Base-by-base conservation (phyloP, 129 eudicot genomes). In the Ambrosia artemisiifolia region DNA sequence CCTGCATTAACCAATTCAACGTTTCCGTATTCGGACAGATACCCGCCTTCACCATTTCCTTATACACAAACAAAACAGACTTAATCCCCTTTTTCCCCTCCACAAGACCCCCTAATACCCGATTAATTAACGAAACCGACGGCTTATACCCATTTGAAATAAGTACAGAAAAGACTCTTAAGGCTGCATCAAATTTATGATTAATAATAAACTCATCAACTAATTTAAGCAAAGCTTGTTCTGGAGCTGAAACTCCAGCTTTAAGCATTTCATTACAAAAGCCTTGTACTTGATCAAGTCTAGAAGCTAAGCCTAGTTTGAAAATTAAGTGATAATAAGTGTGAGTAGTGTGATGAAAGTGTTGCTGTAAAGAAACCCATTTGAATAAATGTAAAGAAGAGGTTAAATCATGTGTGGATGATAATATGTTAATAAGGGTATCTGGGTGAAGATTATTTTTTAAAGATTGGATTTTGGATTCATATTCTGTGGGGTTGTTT, bases 11-110 rank as follows among this genome's bases (percentile, higher is more conserved):
- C 54, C 53, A 35, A 75, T 91, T 91, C 81, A 91, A 71, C 7
- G 95, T 88, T 11, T 88, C 92, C 47, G 79, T 68, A 16, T 69
- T 82, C 12, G 96, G 97, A 63, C 65, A 30, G 59, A 74, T 62
- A 48, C 88, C 83, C 8, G 85, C 74, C 74, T 91, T 91, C 83
- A 84, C 95, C 92, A 91, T 88, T 68, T 88, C 97, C 74, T 91
- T 91, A 56, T 91, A 91, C 30, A 91, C 90, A 74, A 86, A 91
- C 54, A 91, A 74, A 49, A 88, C 80, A 70, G 78, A 80, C 64
- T 83, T 77, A 59, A 91, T 74, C 66, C 80, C 90, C 19, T 63
- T 80, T 62, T 82, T 80, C 13, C 17, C 92, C 79, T 80, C 81
- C 49, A 91, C 85, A 36, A 91, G 85, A 43, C 83, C 86, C 78